A percentile compares a stretch with the other conserved stretches of the same genome.
These are phyloP conservation scores for Mollisia scopiformis DNA, from an alignment of 2,329 filamentous ascomycete genomes.

Conservation along the genomic window DNA sequence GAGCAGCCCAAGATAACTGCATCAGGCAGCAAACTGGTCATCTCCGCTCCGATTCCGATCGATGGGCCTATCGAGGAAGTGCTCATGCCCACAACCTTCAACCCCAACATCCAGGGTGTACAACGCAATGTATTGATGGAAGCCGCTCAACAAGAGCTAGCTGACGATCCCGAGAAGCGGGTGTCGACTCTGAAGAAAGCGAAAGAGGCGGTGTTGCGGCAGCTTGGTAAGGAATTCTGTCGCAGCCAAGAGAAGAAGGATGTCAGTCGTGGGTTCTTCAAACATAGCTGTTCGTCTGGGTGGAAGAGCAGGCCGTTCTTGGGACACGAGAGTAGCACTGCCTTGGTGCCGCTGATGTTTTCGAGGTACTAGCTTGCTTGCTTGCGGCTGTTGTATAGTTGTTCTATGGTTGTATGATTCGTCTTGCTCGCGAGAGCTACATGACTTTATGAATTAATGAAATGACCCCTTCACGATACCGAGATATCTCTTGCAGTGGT, in stretches of 20 bases:
- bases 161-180: slow-evolving; percentile 59
- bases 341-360: slow-evolving; percentile 63
- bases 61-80: slow-evolving; percentile 35
- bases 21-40: slow-evolving; percentile 11
- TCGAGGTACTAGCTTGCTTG: slow-evolving; percentile 41
- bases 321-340: slow-evolving; percentile 52
- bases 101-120: slow-evolving; percentile 54
- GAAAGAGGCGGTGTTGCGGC: slow-evolving; percentile 61
- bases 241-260: slow-evolving; percentile 31
- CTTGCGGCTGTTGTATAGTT: background rate
- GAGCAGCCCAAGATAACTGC: background rate
- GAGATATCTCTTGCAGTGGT: background rate
- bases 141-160: slow-evolving; percentile 56
- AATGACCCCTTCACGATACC: slow-evolving; percentile 24
- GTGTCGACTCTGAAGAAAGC: slow-evolving; percentile 59
- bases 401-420: slow-evolving; percentile 1
- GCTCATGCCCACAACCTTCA: slow-evolving; percentile 60
- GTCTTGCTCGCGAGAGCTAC: slow-evolving; percentile 7
- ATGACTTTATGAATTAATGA: slow-evolving; percentile 27
- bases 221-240: slow-evolving; percentile 57
- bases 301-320: slow-evolving; percentile 27
- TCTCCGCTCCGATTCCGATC: slow-evolving; percentile 32
- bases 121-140: slow-evolving; percentile 62
- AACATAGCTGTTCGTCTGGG: slow-evolving; percentile 28
- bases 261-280: slow-evolving; percentile 27